Conservation (phyloP, 169 alveolate genomes). For the Plasmodium gonderi region DNA sequence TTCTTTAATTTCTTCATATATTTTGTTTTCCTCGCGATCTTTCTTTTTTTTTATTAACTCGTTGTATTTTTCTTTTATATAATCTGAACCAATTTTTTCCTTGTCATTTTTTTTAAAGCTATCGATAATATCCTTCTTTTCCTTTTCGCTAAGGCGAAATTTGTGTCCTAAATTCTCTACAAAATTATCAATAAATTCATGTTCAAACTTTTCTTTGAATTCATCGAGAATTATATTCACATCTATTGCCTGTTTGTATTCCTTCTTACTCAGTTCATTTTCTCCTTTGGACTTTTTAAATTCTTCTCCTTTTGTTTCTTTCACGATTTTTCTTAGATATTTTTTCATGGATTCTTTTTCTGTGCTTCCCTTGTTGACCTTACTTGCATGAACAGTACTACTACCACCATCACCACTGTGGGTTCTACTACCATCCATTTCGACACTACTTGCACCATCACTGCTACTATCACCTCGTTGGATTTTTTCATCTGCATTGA, state of each 20-base stretch:
- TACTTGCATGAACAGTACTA: too few species aligned
- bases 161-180: not conserved
- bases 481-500: too few species aligned
- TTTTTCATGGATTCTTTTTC: not conserved
- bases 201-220: slow-evolving; percentile 10
- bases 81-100: not conserved
- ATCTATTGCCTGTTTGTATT: not conserved
- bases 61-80: not conserved
- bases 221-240: slow-evolving; percentile 8
- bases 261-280: not conserved
- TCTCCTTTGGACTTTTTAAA: not conserved
- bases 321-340: not conserved
- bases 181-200: slow-evolving; percentile 3
- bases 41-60: slow-evolving; percentile 21
- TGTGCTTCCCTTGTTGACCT: not conserved
- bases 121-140: not conserved
- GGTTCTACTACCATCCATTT: not conserved
- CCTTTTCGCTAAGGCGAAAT: not conserved
- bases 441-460: not conserved
- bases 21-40: not conserved
- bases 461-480: not conserved
- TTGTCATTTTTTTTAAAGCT: not conserved
- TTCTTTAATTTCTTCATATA: slow-evolving; percentile 20
- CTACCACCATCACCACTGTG: not conserved
- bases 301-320: not conserved